Conservation (phyloP, 2,329 filamentous ascomycete genomes). For the Lithohypha guttulata region DNA sequence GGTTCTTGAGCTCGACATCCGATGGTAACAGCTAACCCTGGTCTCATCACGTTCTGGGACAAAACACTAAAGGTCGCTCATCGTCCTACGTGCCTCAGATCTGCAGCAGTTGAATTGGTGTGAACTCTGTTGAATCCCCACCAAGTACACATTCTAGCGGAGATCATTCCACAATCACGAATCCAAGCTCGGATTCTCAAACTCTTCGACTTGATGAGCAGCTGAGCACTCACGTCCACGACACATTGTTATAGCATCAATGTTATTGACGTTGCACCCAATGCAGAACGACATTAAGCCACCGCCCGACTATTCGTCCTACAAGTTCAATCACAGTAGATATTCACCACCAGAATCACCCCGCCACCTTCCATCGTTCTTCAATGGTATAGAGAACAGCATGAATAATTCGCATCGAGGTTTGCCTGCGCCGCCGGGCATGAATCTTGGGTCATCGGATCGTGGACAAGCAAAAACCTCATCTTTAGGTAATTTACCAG, state of each 20-base stretch:
- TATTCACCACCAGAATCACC: constrained; percentile 30
- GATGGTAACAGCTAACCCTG: constrained; percentile 1
- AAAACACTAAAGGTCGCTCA: constrained; percentile 2
- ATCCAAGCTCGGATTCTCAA: not conserved
- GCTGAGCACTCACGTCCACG: not conserved
- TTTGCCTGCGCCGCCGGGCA: constrained; percentile 57
- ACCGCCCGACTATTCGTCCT: constrained; percentile 39
- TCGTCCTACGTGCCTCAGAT: not conserved
- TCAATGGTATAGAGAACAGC: constrained; percentile 33
- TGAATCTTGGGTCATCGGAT: constrained; percentile 20
- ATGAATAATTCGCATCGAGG: constrained; percentile 63
- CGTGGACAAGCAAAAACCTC: constrained; percentile 17
- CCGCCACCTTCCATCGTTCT: constrained; percentile 25
- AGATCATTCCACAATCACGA: not conserved
- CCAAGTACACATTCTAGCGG: not conserved
- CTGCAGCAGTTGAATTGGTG: not conserved
- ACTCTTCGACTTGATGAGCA: constrained; percentile 7
- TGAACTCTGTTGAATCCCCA: not conserved
- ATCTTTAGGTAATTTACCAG: constrained; percentile 47
- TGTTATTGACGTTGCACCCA: constrained; percentile 43
- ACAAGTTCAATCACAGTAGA: constrained; percentile 29
- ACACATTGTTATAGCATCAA: constrained; percentile 23
- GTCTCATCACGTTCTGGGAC: constrained; percentile 8
- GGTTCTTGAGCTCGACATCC: constrained; percentile 1
- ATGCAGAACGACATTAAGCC: constrained; percentile 37